A percentile compares a stretch with the other conserved stretches of the same genome.
These are phyloP conservation scores for Neckera pumila DNA, from an alignment of 225 moss, liverwort and hornwort genomes.

Conservation along the genomic window DNA sequence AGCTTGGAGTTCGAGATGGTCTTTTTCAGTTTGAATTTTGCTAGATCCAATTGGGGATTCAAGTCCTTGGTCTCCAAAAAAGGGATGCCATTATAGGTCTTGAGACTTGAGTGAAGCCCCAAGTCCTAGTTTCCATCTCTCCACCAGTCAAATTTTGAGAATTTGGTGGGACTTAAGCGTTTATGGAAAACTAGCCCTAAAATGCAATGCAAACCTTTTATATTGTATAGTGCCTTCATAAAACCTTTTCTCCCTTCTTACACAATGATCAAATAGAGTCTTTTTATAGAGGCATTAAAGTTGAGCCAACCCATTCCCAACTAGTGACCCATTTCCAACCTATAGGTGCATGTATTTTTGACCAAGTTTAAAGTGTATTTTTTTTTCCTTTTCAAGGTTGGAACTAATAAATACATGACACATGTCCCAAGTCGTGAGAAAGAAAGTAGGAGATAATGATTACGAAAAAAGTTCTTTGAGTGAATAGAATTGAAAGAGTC, in stretches of 20 bases:
- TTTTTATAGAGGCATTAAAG: no score
- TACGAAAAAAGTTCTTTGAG: no score
- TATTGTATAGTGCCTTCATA: neutral
- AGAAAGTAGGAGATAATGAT: no score
- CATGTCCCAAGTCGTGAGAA: no score
- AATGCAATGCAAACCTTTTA: neutral
- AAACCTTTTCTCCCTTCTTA: neutral
- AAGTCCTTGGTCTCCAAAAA: neutral
- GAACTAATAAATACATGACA: no score
- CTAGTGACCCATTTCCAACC: no score
- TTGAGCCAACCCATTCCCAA: no score
- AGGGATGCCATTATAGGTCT: neutral
- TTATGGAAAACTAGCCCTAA: rapidly evolving
- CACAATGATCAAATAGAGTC: no score
- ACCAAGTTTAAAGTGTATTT: no score
- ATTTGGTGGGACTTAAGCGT: neutral
- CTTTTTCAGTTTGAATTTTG: neutral
- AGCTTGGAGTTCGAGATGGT: neutral
- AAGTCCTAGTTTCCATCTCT: neutral
- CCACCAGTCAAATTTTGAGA: neutral
- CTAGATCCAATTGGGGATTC: rapidly evolving
- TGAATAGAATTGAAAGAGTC: no score
- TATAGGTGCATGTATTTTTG: no score
- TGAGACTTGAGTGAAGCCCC: rapidly evolving
- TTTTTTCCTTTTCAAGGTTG: no score